Conservation (phyloP, 331 rosid genomes). For the Erythrophleum ivorense region DNA sequence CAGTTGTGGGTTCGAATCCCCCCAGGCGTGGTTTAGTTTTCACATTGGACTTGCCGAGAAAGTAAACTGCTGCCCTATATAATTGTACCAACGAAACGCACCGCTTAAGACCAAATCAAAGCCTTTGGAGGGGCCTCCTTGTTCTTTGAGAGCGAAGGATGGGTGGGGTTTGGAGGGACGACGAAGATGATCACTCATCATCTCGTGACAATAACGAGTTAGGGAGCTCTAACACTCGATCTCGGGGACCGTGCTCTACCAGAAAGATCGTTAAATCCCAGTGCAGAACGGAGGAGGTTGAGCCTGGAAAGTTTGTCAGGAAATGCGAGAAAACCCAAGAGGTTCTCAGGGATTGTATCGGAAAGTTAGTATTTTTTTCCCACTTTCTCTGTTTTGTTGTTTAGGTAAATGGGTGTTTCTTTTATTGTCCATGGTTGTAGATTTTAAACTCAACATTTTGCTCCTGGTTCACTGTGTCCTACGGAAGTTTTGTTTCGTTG, state of each 20-base stretch:
- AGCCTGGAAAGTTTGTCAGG: conserved; percentile 75
- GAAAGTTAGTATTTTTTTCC: conserved; percentile 51
- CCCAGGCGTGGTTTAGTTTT: conserved; percentile 51
- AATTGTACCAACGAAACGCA: neutral
- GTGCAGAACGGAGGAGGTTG: conserved; percentile 84
- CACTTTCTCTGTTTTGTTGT: neutral
- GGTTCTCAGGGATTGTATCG: conserved; percentile 69
- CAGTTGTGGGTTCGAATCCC: conserved; percentile 83
- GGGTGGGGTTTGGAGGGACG: conserved; percentile 89
- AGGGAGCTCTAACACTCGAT: conserved; percentile 1
- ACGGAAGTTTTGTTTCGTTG: too few species aligned
- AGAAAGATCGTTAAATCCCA: conserved; percentile 64
- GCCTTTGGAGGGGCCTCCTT: neutral
- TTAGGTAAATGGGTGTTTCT: neutral
- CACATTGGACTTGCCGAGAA: neutral
- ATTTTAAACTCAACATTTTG: neutral
- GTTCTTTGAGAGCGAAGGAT: conserved; percentile 29
- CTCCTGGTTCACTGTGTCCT: neutral
- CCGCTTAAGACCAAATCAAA: neutral
- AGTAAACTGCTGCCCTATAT: neutral
- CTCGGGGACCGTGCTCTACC: conserved; percentile 55
- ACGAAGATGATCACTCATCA: conserved; percentile 33
- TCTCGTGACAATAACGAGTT: conserved; percentile 1
- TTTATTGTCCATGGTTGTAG: neutral
- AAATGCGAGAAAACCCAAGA: conserved; percentile 87